phyloP scores from a whole-genome alignment of 805 yeast species.

The Ogataea paraovalis region DNA sequence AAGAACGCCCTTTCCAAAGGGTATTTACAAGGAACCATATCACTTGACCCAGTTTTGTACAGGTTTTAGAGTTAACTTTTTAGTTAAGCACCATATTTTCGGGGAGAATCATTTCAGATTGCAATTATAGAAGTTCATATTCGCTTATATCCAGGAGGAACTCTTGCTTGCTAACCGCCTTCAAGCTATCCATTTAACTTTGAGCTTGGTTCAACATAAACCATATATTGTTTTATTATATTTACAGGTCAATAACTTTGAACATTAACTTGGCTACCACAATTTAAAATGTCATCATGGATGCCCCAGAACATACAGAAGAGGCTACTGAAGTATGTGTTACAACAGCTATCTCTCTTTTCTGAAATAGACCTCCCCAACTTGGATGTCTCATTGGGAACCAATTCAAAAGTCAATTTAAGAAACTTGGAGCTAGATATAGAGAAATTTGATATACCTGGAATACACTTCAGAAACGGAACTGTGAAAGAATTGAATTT shows the following conservation, averaged over 20 bases:
- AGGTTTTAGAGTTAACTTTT: neutral
- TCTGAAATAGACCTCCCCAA: slow-evolving; percentile 74
- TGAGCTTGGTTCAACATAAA: neutral
- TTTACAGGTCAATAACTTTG: neutral
- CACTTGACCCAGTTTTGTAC: neutral
- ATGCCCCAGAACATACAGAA: slow-evolving; percentile 83
- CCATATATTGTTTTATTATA: neutral
- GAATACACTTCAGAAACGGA: slow-evolving; percentile 60
- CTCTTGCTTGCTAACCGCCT: neutral
- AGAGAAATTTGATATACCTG: slow-evolving; percentile 64
- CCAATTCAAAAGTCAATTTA: slow-evolving; percentile 44
- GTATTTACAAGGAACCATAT: neutral
- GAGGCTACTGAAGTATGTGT: slow-evolving; percentile 70
- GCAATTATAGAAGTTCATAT: too few relatives aligned
- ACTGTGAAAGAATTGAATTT: slow-evolving; percentile 50
- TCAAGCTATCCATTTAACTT: neutral
- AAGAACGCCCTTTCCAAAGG: neutral
- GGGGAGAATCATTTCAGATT: too few relatives aligned
- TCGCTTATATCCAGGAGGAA: neutral
- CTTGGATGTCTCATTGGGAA: slow-evolving; percentile 72
- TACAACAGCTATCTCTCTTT: slow-evolving; percentile 77
- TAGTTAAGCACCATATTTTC: too few relatives aligned
- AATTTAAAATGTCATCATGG: slow-evolving; percentile 46
- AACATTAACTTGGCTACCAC: neutral
- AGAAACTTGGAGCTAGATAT: slow-evolving; percentile 69